These are phyloP conservation scores for Pseudocercospora fijiensis DNA, from an alignment of 2,329 filamentous ascomycete species.

Conservation along the genomic window DNA sequence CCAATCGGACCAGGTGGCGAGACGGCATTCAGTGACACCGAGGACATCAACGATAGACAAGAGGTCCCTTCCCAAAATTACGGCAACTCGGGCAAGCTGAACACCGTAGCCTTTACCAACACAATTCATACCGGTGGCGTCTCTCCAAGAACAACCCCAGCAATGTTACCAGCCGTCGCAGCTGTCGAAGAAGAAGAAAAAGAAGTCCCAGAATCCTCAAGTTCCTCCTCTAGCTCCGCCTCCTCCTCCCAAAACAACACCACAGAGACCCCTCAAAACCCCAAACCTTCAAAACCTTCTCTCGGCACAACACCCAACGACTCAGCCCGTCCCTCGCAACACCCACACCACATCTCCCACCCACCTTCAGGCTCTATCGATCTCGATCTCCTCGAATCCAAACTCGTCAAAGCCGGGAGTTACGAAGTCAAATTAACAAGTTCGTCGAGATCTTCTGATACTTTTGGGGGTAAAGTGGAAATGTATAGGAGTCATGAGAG, in stretches of 20 bases:
- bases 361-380: slow-evolving; percentile 11
- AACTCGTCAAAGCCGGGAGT: slow-evolving; percentile 10
- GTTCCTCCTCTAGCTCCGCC: not conserved
- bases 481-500: slow-evolving; percentile 1
- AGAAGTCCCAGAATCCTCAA: slow-evolving; percentile 1
- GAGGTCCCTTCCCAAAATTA: not conserved
- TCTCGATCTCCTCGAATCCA: slow-evolving; percentile 8
- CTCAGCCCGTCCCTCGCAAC: not conserved
- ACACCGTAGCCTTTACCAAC: not conserved
- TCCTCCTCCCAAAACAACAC: not conserved
- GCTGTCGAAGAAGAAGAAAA: slow-evolving; percentile 9
- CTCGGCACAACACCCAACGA: not conserved
- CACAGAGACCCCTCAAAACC: not conserved
- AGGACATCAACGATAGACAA: not conserved
- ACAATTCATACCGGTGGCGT: not conserved
- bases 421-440: slow-evolving; percentile 8
- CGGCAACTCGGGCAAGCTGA: no score
- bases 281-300: not conserved
- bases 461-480: not conserved
- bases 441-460: not conserved
- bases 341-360: not conserved
- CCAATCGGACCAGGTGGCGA: slow-evolving; percentile 15
- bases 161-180: slow-evolving; percentile 5
- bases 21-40: not conserved
- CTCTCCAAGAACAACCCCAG: slow-evolving; percentile 10